Evolutionary conservation across 257 asterid species (phyloP).

Genomic region (Verbascum thapsus): DNA sequence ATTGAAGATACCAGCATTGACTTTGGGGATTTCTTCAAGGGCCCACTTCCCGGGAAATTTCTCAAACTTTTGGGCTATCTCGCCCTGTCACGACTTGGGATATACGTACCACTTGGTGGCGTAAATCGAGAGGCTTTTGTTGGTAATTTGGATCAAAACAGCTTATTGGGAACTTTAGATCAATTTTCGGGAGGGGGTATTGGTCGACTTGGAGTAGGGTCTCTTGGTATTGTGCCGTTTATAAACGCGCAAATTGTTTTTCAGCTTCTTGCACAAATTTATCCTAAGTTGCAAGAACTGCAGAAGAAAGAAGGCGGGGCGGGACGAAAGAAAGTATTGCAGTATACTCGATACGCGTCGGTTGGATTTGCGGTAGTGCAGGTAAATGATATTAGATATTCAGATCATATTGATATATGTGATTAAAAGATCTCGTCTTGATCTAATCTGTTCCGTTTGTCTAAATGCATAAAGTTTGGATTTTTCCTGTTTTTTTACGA

Average conservation of each 20-base stretch:
- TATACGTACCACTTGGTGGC: constrained; percentile 96
- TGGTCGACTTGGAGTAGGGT: constrained; percentile 95
- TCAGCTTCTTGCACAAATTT: constrained; percentile 93
- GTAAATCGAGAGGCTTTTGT: constrained; percentile 89
- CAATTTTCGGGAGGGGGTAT: constrained; percentile 99
- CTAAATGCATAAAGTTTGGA: background rate
- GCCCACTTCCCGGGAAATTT: constrained; percentile 95
- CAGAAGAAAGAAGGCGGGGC: constrained; percentile 98
- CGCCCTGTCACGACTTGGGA: constrained; percentile 90
- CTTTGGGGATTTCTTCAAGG: constrained; percentile 95
- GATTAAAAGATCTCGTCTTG: background rate
- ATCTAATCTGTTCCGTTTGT: constrained; percentile 9
- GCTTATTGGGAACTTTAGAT: constrained; percentile 88
- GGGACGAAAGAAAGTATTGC: constrained; percentile 91
- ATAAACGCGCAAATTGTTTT: constrained; percentile 96
- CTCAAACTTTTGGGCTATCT: constrained; percentile 87
- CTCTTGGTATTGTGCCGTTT: constrained; percentile 97
- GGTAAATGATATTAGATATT: constrained; percentile 44
- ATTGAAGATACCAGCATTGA: constrained; percentile 97
- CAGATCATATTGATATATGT: background rate
- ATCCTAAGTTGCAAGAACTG: constrained; percentile 95
- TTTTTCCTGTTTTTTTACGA: background rate
- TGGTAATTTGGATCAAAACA: constrained; percentile 90
- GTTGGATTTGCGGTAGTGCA: constrained; percentile 97
- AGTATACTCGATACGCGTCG: constrained; percentile 98